These are phyloP conservation scores for Nicotiana paniculata DNA, from an alignment of 257 asterid genomes.

Conservation along the genomic window DNA sequence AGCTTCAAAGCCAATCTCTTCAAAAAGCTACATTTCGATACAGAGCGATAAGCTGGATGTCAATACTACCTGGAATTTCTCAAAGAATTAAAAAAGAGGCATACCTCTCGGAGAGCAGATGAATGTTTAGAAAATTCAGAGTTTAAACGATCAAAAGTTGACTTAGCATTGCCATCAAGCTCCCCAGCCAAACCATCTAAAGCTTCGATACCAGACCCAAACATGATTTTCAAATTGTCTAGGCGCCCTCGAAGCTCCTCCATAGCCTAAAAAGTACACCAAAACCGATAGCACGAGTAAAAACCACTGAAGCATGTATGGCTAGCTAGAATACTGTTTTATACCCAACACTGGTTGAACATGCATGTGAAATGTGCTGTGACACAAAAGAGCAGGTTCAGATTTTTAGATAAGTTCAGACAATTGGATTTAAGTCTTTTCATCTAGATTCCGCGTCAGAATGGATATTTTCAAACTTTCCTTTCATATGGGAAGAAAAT, in stretches of 20 bases:
- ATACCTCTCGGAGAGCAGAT: constrained; percentile 71
- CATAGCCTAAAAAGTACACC: constrained; percentile 53
- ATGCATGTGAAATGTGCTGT: background rate
- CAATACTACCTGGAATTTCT: background rate
- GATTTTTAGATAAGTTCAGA: background rate
- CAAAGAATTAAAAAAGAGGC: constrained; percentile 13
- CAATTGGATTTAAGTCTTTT: background rate
- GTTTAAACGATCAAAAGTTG: constrained; percentile 66
- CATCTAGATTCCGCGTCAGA: background rate
- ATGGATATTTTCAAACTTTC: background rate
- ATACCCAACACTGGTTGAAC: no score
- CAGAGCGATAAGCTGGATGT: background rate
- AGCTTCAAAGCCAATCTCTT: constrained; percentile 77
- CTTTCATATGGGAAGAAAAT: background rate
- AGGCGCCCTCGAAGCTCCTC: constrained; percentile 71
- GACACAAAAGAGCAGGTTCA: background rate
- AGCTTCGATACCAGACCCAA: constrained; percentile 73
- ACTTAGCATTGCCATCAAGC: constrained; percentile 62
- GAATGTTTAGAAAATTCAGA: constrained; percentile 87
- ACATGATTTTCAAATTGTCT: constrained; percentile 64
- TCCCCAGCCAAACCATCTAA: constrained; percentile 76
- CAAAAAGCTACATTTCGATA: constrained; percentile 61
- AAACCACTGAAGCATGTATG: no score
- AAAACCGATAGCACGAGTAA: background rate
- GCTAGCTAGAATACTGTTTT: no score